A percentile compares a stretch with the other conserved stretches of the same genome.
These are phyloP conservation scores for Aspergillus ellipticus DNA, from an alignment of 495 filamentous ascomycete species.

Conservation along the genomic window DNA sequence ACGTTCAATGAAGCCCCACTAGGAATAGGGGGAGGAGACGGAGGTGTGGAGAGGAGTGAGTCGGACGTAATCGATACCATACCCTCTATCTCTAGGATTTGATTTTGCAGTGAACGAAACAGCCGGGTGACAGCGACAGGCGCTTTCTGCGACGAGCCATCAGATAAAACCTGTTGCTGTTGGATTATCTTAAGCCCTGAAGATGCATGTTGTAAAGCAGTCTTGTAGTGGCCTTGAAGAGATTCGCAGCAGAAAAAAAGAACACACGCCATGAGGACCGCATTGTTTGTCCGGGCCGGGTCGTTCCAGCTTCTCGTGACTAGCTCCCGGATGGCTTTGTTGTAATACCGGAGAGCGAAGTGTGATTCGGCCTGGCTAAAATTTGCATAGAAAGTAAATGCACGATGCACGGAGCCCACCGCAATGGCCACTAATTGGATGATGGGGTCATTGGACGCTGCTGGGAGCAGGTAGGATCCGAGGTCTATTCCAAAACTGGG, in stretches of 20 bases:
- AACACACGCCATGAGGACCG: neutral
- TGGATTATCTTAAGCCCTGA: neutral
- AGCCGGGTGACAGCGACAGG: neutral
- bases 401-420: neutral
- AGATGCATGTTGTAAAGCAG: neutral
- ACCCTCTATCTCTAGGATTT: neutral
- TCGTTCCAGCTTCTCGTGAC: neutral
- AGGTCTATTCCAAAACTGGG: neutral
- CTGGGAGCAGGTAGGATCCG: neutral
- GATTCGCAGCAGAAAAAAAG: constrained; percentile 2
- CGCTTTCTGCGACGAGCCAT: neutral
- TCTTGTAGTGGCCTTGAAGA: neutral
- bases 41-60: too few species aligned
- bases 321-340: neutral
- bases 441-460: neutral
- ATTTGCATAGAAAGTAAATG: neutral
- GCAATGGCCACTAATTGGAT: neutral
- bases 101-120: neutral
- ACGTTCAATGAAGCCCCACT: neutral
- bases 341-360: neutral
- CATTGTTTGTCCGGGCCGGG: neutral
- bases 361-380: neutral
- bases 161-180: neutral
- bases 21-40: too few species aligned
- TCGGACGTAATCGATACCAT: neutral